Base-by-base conservation (phyloP, 2,329 filamentous ascomycete species). In the Epichloe elymi region DNA sequence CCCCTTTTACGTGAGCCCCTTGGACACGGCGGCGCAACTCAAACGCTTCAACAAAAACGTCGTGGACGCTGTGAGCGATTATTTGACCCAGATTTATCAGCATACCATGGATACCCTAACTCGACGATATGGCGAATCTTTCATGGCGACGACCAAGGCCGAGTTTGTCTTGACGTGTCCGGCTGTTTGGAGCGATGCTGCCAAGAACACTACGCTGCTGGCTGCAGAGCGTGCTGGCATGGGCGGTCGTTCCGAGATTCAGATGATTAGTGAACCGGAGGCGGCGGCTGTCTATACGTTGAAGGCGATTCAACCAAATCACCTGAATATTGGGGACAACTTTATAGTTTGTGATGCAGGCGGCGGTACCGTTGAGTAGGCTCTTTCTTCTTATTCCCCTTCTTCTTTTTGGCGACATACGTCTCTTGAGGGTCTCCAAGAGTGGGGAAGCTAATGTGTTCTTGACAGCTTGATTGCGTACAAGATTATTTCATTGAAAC, bases 121-220 rank as follows among this genome's bases (percentile, higher is more conserved):
- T 1, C 73, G 82, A 54, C 73, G 85, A 45, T 90, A 89, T 61
- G 86, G 86, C 58, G 83, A 86, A 66, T 82, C 80, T 0, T 90
- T 91, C 60, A 87, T 90, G 80, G 76, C 78, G 6, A 80, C 78
- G 7, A 89, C 85, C 5, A 82, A 81, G 59, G 81, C 88, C 39
- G 82, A 90, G 55, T 90, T 87, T 59, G 85, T 91, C 46, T 72
- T 93, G 51, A 91, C 86, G 1, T 87, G 86, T 48, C 87, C 87
- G 7, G 87, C 87, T 7, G 85, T 91, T 7, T 93, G 87, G 87
- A 87, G 82, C 23, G 87, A 93, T 63, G 79, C 84, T 0, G 87
- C 86, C n/a, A 91, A 90, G 69, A 86, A 88, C 64, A 86, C 85
- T 5, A 91, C 86, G 2, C 67, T 89, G 46, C 79, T 85, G 61